A percentile compares a stretch with the other conserved stretches of the same genome.
phyloP scores from a whole-genome alignment of 495 filamentous ascomycete species.

The Aspergillus baeticus region DNA sequence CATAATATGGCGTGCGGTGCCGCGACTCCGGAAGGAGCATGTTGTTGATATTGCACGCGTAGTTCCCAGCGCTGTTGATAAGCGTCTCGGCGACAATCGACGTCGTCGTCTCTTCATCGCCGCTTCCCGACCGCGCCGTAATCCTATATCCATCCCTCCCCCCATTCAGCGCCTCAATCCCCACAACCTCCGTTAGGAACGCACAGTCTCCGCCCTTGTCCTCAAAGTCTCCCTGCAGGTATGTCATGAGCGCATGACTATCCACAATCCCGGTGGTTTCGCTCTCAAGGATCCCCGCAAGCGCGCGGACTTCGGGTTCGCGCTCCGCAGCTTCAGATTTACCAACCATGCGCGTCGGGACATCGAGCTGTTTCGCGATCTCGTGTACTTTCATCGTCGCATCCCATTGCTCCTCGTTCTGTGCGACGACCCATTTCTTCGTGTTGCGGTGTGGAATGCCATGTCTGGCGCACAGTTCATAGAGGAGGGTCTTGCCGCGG shows the following conservation, averaged over 20 bases:
- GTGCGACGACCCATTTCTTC: constrained; percentile 95
- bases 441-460: constrained; percentile 68
- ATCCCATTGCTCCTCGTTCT: constrained; percentile 66
- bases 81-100: constrained; percentile 71
- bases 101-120: constrained; percentile 25
- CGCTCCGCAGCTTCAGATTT: constrained; percentile 54
- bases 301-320: constrained; percentile 73
- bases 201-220: constrained; percentile 73
- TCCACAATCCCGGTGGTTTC: constrained; percentile 89
- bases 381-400: constrained; percentile 64
- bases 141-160: constrained; percentile 54
- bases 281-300: constrained; percentile 74
- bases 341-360: constrained; percentile 72
- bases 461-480: constrained; percentile 68
- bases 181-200: constrained; percentile 59
- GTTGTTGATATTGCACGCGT: constrained; percentile 75
- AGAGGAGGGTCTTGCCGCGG: constrained; percentile 70
- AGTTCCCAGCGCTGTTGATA: constrained; percentile 83
- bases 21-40: constrained; percentile 65
- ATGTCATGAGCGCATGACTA: constrained; percentile 79
- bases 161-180: constrained; percentile 51
- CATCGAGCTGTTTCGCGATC: constrained; percentile 62
- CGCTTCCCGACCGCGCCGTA: constrained; percentile 45
- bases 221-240: constrained; percentile 73
- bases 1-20: constrained; percentile 68